Evolutionary conservation across 495 filamentous ascomycete genomes (phyloP).

Genomic region (Viridothelium virens): DNA sequence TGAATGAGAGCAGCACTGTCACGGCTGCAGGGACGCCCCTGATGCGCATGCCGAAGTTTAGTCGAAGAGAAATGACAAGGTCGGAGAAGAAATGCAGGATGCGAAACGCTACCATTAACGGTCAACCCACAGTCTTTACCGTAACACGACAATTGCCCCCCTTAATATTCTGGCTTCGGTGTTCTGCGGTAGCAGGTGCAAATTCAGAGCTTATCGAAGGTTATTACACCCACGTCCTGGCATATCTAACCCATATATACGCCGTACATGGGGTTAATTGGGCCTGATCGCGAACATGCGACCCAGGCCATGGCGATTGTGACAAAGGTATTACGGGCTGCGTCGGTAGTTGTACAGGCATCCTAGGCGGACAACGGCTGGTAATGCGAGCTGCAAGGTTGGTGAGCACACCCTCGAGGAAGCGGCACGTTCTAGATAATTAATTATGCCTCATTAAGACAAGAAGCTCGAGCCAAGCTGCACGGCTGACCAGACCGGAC

Average conservation of each 20-base stretch:
- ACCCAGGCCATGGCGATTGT: neutral
- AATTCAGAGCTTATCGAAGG: neutral
- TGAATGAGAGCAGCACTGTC: neutral
- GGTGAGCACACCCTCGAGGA: neutral
- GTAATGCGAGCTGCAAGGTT: neutral
- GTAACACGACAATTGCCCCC: neutral
- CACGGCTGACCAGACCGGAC: too few species aligned
- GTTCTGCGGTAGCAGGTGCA: neutral
- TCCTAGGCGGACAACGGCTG: neutral
- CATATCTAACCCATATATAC: too few species aligned
- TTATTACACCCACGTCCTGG: too few species aligned
- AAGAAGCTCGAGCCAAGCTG: too few species aligned
- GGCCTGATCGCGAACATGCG: too few species aligned
- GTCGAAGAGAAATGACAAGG: neutral
- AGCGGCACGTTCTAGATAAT: too few species aligned
- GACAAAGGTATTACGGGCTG: neutral
- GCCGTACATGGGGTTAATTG: too few species aligned
- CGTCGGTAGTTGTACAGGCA: neutral
- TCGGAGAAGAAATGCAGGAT: neutral
- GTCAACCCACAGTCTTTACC: too few species aligned
- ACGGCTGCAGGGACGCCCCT: neutral
- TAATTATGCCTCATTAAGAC: too few species aligned
- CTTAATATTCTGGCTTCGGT: neutral
- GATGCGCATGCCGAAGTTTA: neutral
- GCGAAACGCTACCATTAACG: neutral